These are phyloP conservation scores for Geranomyces michiganensis DNA, from an alignment of 192 early-diverging fungal genomes.

Conservation along the genomic window DNA sequence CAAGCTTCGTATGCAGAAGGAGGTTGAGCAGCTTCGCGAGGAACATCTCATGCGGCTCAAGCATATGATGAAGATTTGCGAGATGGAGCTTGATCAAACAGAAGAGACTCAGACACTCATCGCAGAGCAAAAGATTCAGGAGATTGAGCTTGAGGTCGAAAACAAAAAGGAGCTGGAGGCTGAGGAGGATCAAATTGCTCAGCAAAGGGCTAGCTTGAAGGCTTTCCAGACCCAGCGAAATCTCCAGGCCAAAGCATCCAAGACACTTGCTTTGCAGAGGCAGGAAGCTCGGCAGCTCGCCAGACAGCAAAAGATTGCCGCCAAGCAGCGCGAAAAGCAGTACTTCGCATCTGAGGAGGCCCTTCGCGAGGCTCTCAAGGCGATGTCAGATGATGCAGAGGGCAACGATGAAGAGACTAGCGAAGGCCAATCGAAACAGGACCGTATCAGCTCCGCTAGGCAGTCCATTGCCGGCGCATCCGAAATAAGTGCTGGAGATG, in stretches of 20 bases:
- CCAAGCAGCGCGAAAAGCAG: constrained; percentile 36
- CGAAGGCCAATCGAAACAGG: neutral
- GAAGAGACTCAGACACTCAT: constrained; percentile 27
- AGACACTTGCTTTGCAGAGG: constrained; percentile 29
- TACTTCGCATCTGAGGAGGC: constrained; percentile 35
- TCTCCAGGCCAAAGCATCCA: constrained; percentile 25
- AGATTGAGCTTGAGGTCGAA: constrained; percentile 34
- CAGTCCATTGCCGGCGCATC: constrained; percentile 1
- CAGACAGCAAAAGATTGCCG: constrained; percentile 36
- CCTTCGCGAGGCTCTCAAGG: constrained; percentile 2
- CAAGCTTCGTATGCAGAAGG: constrained; percentile 42
- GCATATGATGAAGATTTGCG: constrained; percentile 34
- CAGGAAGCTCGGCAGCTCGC: constrained; percentile 32
- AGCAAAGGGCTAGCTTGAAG: constrained; percentile 25
- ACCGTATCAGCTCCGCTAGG: constrained; percentile 1
- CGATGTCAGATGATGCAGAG: constrained; percentile 22
- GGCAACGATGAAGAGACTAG: constrained; percentile 12
- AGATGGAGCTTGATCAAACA: constrained; percentile 31
- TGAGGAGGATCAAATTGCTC: constrained; percentile 29
- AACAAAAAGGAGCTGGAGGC: constrained; percentile 25
- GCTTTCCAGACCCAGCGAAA: constrained; percentile 33
- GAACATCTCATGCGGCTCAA: constrained; percentile 39
- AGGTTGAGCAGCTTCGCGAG: constrained; percentile 41
- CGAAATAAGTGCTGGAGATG: constrained; percentile 13
- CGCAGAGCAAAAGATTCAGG: constrained; percentile 40